Evolutionary conservation across 1,139 yeast genomes (phyloP).

Genomic region (Yamadazyma mexicana): DNA sequence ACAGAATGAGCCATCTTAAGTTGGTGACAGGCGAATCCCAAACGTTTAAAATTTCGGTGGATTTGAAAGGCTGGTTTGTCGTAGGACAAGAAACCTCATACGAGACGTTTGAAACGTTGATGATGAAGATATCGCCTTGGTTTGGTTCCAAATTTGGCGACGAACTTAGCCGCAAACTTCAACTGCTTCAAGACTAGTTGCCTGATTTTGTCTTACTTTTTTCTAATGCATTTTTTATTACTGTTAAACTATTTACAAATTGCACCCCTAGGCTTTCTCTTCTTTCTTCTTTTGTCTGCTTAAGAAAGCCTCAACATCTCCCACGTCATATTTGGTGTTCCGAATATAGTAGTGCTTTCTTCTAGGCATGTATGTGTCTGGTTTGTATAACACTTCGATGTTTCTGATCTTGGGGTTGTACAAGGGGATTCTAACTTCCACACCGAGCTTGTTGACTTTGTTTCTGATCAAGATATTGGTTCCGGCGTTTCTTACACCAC

Average conservation of each 20-base stretch:
- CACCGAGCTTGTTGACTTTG: slow-evolving; percentile 74
- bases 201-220: not conserved
- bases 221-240: not conserved
- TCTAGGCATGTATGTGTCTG: slow-evolving; percentile 67
- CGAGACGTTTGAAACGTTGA: slow-evolving; percentile 49
- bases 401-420: slow-evolving; percentile 75
- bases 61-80: slow-evolving; percentile 35
- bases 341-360: slow-evolving; percentile 87
- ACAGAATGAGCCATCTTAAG: slow-evolving; percentile 11
- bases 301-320: slow-evolving; percentile 59
- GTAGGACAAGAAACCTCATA: slow-evolving; percentile 17
- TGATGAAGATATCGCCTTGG: slow-evolving; percentile 36
- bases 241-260: not conserved
- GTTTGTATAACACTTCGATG: slow-evolving; percentile 73
- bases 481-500: slow-evolving; percentile 59
- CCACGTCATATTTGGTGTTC: slow-evolving; percentile 79
- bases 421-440: slow-evolving; percentile 75
- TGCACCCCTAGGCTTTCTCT: slow-evolving; percentile 3
- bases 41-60: slow-evolving; percentile 28
- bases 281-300: slow-evolving; percentile 20
- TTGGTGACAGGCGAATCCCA: slow-evolving; percentile 11
- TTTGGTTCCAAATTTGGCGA: slow-evolving; percentile 34
- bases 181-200: not conserved
- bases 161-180: slow-evolving; percentile 21
- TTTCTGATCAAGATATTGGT: slow-evolving; percentile 77